These are phyloP conservation scores for Xylaria digitata DNA, from an alignment of 2,329 filamentous ascomycete species.

Conservation along the genomic window DNA sequence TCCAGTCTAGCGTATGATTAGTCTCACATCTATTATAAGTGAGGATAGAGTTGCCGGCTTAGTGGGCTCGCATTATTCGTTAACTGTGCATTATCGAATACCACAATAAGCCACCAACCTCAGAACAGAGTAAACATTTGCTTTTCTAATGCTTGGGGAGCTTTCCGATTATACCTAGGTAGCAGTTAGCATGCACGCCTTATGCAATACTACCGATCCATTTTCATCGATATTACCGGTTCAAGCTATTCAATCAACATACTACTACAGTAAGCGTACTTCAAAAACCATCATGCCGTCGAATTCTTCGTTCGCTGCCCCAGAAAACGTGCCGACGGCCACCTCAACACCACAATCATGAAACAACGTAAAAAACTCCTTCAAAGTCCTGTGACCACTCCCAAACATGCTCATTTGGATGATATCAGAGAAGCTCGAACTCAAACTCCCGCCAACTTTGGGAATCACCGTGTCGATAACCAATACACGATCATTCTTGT, in stretches of 20 bases:
- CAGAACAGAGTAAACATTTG: too few relatives aligned
- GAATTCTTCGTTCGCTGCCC: not conserved
- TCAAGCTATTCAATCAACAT: too few relatives aligned
- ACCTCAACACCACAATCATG: not conserved
- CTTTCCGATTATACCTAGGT: too few relatives aligned
- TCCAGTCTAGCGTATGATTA: not conserved
- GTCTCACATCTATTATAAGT: not conserved
- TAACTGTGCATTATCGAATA: not conserved
- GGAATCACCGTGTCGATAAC: slow-evolving; percentile 4
- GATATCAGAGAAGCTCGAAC: slow-evolving; percentile 10
- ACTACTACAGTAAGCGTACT: not conserved
- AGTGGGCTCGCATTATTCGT: too few relatives aligned
- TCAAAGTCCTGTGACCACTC: not conserved
- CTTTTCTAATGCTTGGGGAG: too few relatives aligned
- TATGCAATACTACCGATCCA: too few relatives aligned
- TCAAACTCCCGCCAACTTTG: slow-evolving; percentile 5
- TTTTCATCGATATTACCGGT: too few relatives aligned
- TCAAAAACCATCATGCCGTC: slow-evolving; percentile 6
- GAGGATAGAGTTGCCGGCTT: not conserved
- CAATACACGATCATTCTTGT: not conserved
- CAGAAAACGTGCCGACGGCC: not conserved
- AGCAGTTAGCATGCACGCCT: too few relatives aligned
- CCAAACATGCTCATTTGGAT: slow-evolving; percentile 8
- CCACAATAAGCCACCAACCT: too few relatives aligned
- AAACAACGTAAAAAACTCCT: slow-evolving; percentile 3